phyloP scores from a whole-genome alignment of 2,329 filamentous ascomycete species.

The Annulohypoxylon truncatum region DNA sequence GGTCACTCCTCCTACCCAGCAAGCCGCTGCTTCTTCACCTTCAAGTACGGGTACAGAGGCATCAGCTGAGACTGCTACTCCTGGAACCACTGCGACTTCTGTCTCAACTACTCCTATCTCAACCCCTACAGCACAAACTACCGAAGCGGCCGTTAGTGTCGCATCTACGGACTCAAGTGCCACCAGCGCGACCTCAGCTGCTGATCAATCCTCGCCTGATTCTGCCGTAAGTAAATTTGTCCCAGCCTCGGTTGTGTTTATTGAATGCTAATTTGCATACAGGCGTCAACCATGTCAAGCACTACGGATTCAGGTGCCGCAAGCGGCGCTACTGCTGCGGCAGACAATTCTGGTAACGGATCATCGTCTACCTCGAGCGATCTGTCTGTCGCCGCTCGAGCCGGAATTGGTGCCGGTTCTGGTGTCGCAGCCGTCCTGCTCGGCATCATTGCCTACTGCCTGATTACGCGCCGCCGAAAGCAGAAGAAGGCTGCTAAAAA shows the following conservation, averaged over 20 bases:
- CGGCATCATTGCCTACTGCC: conserved; percentile 54
- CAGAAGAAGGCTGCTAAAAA: conserved; percentile 39
- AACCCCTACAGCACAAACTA: conserved; percentile 1
- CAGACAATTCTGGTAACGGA: conserved; percentile 13
- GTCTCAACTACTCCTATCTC: conserved; percentile 4
- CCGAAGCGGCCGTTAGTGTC: conserved; percentile 9
- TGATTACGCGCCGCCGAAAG: conserved; percentile 54
- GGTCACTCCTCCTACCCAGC: conserved; percentile 21
- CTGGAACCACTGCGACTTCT: conserved; percentile 9
- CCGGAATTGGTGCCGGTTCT: conserved; percentile 62
- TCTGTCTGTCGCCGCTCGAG: conserved; percentile 58
- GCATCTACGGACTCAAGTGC: conserved; percentile 8
- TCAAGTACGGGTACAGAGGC: background rate
- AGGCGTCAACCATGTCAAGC: conserved; percentile 24
- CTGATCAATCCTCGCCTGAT: conserved; percentile 6
- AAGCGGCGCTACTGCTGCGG: conserved; percentile 23
- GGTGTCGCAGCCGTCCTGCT: conserved; percentile 57
- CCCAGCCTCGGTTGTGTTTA: background rate
- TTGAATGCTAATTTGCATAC: conserved; percentile 14
- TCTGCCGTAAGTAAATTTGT: conserved; percentile 21
- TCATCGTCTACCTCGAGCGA: conserved; percentile 38
- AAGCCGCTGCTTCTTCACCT: conserved; percentile 24
- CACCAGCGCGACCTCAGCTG: conserved; percentile 12
- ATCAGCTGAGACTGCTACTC: conserved; percentile 5
- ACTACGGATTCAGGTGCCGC: conserved; percentile 19